These are phyloP conservation scores for Hylodesmum podocarpum DNA, from an alignment of 306 rosid genomes.

Conservation along the genomic window DNA sequence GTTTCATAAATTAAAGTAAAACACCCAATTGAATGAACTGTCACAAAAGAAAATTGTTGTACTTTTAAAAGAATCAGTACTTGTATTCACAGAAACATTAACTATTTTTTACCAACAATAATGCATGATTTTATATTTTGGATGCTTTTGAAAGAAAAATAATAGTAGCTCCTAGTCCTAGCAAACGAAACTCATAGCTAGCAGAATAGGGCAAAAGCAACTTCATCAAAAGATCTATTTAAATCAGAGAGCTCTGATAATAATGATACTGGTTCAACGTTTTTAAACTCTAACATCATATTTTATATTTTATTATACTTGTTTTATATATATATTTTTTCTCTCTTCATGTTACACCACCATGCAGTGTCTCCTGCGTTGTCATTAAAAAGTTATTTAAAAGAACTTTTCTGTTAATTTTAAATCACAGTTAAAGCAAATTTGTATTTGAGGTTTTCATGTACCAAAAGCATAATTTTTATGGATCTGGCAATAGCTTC, in stretches of 20 bases:
- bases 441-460: neutral
- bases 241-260: neutral
- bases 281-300: neutral
- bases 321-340: neutral
- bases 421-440: neutral
- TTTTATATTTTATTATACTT: neutral
- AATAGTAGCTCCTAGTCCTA: neutral
- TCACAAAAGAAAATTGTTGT: no score
- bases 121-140: neutral
- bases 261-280: neutral
- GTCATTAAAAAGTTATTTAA: neutral
- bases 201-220: neutral
- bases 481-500: no score
- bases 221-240: neutral
- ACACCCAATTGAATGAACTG: no score
- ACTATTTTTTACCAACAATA: slow-evolving; percentile 4
- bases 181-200: neutral
- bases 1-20: neutral
- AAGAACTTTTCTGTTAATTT: neutral
- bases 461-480: neutral
- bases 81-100: neutral
- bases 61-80: no score
- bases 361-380: neutral
- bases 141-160: neutral
- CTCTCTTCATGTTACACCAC: neutral